A percentile compares a stretch with the other conserved stretches of the same genome.
phyloP scores from a whole-genome alignment of 257 asterid genomes.

The Leonotis leonurus region DNA sequence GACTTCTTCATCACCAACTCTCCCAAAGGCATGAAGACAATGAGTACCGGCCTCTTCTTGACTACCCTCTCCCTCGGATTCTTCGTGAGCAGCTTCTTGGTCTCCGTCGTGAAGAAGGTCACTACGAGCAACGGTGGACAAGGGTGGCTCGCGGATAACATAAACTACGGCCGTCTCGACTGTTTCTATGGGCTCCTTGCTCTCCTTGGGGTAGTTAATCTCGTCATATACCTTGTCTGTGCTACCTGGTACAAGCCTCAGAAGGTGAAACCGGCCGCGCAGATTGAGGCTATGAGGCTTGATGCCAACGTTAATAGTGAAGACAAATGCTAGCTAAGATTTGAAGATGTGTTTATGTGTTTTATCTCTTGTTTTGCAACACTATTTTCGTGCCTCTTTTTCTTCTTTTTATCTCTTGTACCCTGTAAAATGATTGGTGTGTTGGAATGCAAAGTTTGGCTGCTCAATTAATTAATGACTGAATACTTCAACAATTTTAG shows the following conservation, averaged over 20 bases:
- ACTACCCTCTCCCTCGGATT: slow-evolving; percentile 81
- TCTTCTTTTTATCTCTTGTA: not conserved
- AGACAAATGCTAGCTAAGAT: slow-evolving; percentile 33
- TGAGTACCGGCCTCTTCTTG: slow-evolving; percentile 93
- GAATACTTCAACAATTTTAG: no score
- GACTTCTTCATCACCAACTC: slow-evolving; percentile 89
- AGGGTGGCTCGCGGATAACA: slow-evolving; percentile 84
- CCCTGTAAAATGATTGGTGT: not conserved
- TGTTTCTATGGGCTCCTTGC: slow-evolving; percentile 74
- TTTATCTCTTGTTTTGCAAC: not conserved
- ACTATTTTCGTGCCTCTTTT: not conserved
- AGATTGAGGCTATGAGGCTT: slow-evolving; percentile 23
- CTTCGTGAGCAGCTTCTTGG: slow-evolving; percentile 72
- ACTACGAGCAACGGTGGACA: slow-evolving; percentile 34
- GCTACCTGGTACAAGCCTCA: slow-evolving; percentile 56
- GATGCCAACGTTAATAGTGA: slow-evolving; percentile 20
- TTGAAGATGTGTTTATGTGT: not conserved
- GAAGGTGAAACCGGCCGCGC: slow-evolving; percentile 24
- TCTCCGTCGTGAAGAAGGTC: slow-evolving; percentile 55
- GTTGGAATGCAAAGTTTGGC: not conserved
- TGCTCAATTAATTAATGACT: no score
- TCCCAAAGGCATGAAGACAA: slow-evolving; percentile 93
- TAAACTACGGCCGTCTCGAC: slow-evolving; percentile 75
- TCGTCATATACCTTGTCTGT: slow-evolving; percentile 43
- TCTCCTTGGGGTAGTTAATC: slow-evolving; percentile 47